Conservation (phyloP, 2,329 filamentous ascomycete genomes). For the Fusarium acutatum region DNA sequence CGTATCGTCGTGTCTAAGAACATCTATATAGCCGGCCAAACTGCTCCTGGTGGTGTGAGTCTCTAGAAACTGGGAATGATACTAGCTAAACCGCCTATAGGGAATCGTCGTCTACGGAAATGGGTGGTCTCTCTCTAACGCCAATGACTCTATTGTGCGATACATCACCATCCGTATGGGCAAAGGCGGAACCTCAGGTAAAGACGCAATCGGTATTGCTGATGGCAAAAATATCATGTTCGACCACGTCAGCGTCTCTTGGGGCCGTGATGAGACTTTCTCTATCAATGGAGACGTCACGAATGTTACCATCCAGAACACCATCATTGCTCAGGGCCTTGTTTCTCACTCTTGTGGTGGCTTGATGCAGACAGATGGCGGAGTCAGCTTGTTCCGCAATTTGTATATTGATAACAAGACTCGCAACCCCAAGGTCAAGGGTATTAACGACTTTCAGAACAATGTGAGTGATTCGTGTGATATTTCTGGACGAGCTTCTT, state of each 20-base stretch:
- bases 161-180: slow-evolving; percentile 65
- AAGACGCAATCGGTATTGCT: slow-evolving; percentile 63
- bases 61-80: neutral
- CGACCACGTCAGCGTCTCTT: slow-evolving; percentile 62
- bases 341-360: slow-evolving; percentile 63
- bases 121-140: slow-evolving; percentile 60
- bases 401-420: slow-evolving; percentile 67
- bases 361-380: slow-evolving; percentile 59
- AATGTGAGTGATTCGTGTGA: slow-evolving; percentile 36
- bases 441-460: slow-evolving; percentile 62
- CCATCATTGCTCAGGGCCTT: slow-evolving; percentile 62
- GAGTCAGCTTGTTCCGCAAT: slow-evolving; percentile 61
- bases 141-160: slow-evolving; percentile 62
- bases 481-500: neutral
- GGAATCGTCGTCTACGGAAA: slow-evolving; percentile 64
- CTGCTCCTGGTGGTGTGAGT: slow-evolving; percentile 57
- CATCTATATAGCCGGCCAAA: slow-evolving; percentile 58
- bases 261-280: slow-evolving; percentile 66
- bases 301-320: slow-evolving; percentile 62
- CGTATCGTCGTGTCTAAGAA: slow-evolving; percentile 55
- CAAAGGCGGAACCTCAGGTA: slow-evolving; percentile 58
- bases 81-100: slow-evolving; percentile 11
- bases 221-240: slow-evolving; percentile 64
- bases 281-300: slow-evolving; percentile 57
- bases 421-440: slow-evolving; percentile 65